These are phyloP conservation scores for Arachnomyces sp. DNA, from an alignment of 2,329 filamentous ascomycete genomes.

Conservation along the genomic window DNA sequence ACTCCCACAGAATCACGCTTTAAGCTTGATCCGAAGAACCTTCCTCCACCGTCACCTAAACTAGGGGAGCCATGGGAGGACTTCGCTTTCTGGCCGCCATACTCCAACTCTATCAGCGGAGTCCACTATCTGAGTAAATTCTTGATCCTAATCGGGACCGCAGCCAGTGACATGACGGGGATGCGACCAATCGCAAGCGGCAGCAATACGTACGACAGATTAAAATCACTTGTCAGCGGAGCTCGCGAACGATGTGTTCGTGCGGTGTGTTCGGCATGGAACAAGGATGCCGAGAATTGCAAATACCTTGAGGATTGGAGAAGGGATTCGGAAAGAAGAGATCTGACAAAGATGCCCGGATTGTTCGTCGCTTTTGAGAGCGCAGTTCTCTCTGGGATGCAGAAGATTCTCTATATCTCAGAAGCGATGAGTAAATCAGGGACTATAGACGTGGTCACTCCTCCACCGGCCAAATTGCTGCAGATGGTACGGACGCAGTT, in stretches of 20 bases:
- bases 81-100: conserved; percentile 91
- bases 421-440: conserved; percentile 71
- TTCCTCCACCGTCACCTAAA: conserved; percentile 67
- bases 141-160: conserved; percentile 73
- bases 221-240: conserved; percentile 66
- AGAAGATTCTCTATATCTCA: conserved; percentile 89
- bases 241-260: conserved; percentile 78
- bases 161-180: conserved; percentile 74
- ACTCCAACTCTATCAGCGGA: conserved; percentile 85
- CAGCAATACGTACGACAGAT: conserved; percentile 54
- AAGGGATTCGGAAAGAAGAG: conserved; percentile 67
- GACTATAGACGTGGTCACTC: conserved; percentile 67
- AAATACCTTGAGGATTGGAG: conserved; percentile 93
- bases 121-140: conserved; percentile 81
- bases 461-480: conserved; percentile 77
- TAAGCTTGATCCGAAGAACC: conserved; percentile 67
- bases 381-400: conserved; percentile 72
- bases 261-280: conserved; percentile 85
- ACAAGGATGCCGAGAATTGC: conserved; percentile 83
- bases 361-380: conserved; percentile 81
- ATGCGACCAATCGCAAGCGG: conserved; percentile 57
- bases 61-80: conserved; percentile 84
- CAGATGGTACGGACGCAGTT: conserved; percentile 90
- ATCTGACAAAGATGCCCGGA: conserved; percentile 84
- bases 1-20: conserved; percentile 63